Evolutionary conservation across 1,284 basidiomycete species (phyloP), one percentile per base, ranked within the genome.

Genomic region (Sphagnurus paluster): DNA sequence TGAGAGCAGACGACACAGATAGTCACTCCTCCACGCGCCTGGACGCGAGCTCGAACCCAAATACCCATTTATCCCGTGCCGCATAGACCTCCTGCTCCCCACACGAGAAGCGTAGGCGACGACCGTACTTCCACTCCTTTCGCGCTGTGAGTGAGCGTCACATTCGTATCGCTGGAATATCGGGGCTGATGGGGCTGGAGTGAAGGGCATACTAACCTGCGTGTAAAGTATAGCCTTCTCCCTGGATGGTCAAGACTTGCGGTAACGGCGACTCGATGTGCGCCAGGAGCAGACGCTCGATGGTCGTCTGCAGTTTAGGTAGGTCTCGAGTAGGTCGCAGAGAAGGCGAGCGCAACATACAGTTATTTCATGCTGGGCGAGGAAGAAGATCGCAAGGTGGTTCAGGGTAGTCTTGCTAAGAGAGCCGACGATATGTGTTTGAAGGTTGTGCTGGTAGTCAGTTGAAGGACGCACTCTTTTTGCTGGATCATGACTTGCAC

Each of bases 11-110:
- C n/a, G n/a, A n/a, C n/a, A n/a, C n/a, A n/a, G n/a, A n/a, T n/a
- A n/a, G n/a, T n/a, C n/a, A n/a, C n/a, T n/a, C n/a, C n/a, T n/a
- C n/a, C n/a, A n/a, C n/a, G n/a, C n/a, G n/a, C n/a, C n/a, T n/a
- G n/a, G n/a, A n/a, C n/a, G n/a, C n/a, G n/a, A n/a, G n/a, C n/a
- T 46, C 35, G 24, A 57, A 43, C 21, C 42, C 38, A 28, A 57
- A 57, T 13, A 43, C 20, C 56, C 56, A 57, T 49, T 57, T 57
- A 39, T 57, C 56, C 14, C 54, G 44, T 7, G 48, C 42, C 30
- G 56, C 44, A 23, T 23, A 24, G 29, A 57, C 29, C 7, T 9
- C 30, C 24, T 26, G 39, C 5, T 34, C 34, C 13, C 56, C 56
- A 52, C 54, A 57, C 10, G 33, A 41, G 4, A 57, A 50, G 17